Evolutionary conservation across 805 yeast species (phyloP).

Genomic region (Komagataella pseudopastoris): DNA sequence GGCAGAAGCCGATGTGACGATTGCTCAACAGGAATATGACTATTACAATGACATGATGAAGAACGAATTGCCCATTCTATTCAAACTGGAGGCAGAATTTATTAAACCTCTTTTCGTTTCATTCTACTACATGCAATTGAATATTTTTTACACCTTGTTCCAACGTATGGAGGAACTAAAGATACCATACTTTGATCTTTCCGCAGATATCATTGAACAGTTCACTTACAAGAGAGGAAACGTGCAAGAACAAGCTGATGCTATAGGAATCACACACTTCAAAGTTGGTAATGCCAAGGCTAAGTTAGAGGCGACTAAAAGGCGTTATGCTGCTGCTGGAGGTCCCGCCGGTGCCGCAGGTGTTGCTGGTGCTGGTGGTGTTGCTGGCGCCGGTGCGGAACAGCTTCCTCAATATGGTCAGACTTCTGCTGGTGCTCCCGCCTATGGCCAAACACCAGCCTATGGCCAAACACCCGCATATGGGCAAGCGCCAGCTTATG

Average conservation of each 20-base stretch:
- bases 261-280: constrained; percentile 83
- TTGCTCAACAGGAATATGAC: constrained; percentile 92
- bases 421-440: constrained; percentile 10
- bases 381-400: constrained; percentile 13
- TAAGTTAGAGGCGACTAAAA: constrained; percentile 72
- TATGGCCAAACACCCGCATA: constrained; percentile 19
- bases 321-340: constrained; percentile 42
- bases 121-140: constrained; percentile 94
- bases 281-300: constrained; percentile 78
- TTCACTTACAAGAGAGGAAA: constrained; percentile 77
- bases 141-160: constrained; percentile 87
- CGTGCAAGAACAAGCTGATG: constrained; percentile 80
- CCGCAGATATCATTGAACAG: constrained; percentile 72
- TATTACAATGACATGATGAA: constrained; percentile 93
- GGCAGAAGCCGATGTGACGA: constrained; percentile 78
- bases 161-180: constrained; percentile 90
- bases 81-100: constrained; percentile 81
- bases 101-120: constrained; percentile 90
- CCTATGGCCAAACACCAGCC: constrained; percentile 16
- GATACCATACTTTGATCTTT: constrained; percentile 88
- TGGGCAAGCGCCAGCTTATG: constrained; percentile 10
- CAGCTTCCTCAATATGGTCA: constrained; percentile 9
- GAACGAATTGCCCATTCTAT: constrained; percentile 77
- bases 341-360: constrained; percentile 22
- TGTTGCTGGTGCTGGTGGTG: constrained; percentile 11